These are phyloP conservation scores for Termitomyces sp. DNA, from an alignment of 768 basidiomycete species.

Conservation along the genomic window DNA sequence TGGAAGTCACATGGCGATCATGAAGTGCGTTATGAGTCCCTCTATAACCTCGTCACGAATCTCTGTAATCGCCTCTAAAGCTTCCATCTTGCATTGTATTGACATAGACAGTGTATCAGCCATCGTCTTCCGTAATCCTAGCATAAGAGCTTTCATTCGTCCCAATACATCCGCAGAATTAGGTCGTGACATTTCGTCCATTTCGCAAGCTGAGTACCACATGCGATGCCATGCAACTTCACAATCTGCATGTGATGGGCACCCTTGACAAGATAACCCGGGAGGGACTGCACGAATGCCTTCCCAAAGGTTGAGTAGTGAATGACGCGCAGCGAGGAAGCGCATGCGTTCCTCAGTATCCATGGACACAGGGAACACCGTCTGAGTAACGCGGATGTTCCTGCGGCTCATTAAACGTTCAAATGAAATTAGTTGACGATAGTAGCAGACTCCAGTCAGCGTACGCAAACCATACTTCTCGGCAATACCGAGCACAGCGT, in stretches of 20 bases:
- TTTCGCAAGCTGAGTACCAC: constrained; percentile 45
- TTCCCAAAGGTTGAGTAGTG: constrained; percentile 52
- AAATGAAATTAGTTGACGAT: constrained; percentile 37
- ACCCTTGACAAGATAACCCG: constrained; percentile 31
- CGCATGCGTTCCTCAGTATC: constrained; percentile 35
- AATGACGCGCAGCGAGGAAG: constrained; percentile 52
- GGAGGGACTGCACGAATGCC: constrained; percentile 43
- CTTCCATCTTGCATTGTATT: constrained; percentile 36
- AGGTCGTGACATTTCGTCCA: constrained; percentile 36
- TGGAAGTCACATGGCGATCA: constrained; percentile 11
- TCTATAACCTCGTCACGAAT: constrained; percentile 36
- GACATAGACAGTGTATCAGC: constrained; percentile 27
- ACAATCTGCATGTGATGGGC: constrained; percentile 47
- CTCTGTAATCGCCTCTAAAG: constrained; percentile 35
- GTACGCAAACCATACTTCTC: constrained; percentile 28
- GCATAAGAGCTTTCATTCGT: constrained; percentile 40
- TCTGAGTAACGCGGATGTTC: constrained; percentile 21
- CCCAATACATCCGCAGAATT: constrained; percentile 55
- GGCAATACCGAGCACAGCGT: constrained; percentile 43
- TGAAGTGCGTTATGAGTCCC: constrained; percentile 32
- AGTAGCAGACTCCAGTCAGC: constrained; percentile 49
- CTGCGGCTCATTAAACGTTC: constrained; percentile 21
- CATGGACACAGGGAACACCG: constrained; percentile 23
- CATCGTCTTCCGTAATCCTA: constrained; percentile 29
- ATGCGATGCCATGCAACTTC: constrained; percentile 41